A percentile compares a stretch with the other conserved stretches of the same genome.
Conservation (phyloP, 371 early-diverging fungal species). For the Synchytrium microbalum region DNA sequence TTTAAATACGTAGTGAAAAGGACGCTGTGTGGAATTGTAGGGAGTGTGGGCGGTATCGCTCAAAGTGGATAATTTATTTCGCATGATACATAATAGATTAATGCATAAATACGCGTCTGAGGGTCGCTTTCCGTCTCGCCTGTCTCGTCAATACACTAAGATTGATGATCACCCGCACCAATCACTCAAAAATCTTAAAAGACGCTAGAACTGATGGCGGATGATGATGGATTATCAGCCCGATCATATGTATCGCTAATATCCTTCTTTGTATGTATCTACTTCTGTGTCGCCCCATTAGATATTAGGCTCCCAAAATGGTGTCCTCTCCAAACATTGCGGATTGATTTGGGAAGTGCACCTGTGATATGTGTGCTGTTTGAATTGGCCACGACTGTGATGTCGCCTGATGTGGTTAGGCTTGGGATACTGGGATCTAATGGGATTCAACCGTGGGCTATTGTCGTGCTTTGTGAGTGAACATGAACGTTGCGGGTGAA, state of each 20-base stretch:
- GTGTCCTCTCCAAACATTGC: constrained; percentile 24
- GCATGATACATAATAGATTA: too few relatives aligned
- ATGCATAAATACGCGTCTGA: too few relatives aligned
- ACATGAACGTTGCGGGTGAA: constrained; percentile 41
- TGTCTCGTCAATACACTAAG: too few relatives aligned
- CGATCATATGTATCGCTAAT: constrained; percentile 49
- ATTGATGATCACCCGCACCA: too few relatives aligned
- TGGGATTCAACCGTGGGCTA: constrained; percentile 66
- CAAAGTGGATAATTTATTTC: too few relatives aligned
- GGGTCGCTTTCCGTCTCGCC: too few relatives aligned
- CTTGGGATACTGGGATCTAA: constrained; percentile 54
- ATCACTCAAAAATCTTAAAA: too few relatives aligned
- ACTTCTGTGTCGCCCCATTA: constrained; percentile 47
- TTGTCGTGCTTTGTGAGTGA: constrained; percentile 45
- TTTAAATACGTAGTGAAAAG: too few relatives aligned
- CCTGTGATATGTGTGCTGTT: constrained; percentile 58
- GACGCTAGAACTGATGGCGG: too few relatives aligned
- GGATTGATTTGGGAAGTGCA: constrained; percentile 56
- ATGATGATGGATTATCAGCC: constrained; percentile 20
- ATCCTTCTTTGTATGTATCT: constrained; percentile 43
- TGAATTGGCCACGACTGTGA: constrained; percentile 48
- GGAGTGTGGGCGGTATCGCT: too few relatives aligned
- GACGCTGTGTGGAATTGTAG: too few relatives aligned
- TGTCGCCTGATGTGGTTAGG: constrained; percentile 40
- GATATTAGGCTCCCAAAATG: constrained; percentile 25